These are phyloP conservation scores for Kazachstania psychrophila DNA, from an alignment of 805 yeast genomes.

Conservation along the genomic window DNA sequence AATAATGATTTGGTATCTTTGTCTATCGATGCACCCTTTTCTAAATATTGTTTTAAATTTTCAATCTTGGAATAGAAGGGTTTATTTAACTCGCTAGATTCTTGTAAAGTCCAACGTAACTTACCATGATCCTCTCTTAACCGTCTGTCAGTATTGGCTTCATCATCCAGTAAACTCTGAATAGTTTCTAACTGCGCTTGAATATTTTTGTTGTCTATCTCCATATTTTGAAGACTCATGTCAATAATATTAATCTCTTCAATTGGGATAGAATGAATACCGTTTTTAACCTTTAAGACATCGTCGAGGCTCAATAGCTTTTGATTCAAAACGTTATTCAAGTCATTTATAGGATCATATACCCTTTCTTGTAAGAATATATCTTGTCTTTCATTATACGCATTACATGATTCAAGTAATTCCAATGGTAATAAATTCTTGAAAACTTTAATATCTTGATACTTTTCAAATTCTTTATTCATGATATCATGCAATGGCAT, in stretches of 20 bases:
- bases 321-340: conserved; percentile 37
- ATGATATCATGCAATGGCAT: conserved; percentile 32
- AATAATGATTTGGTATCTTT: conserved; percentile 39
- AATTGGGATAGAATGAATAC: conserved; percentile 21
- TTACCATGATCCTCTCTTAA: conserved; percentile 44
- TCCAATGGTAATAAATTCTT: conserved; percentile 55
- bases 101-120: conserved; percentile 42
- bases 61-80: conserved; percentile 33
- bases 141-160: conserved; percentile 45
- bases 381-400: conserved; percentile 58
- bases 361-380: conserved; percentile 40
- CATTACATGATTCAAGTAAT: conserved; percentile 55
- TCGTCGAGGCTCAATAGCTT: conserved; percentile 23
- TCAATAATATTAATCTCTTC: conserved; percentile 52
- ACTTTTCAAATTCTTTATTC: conserved; percentile 19
- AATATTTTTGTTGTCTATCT: conserved; percentile 29
- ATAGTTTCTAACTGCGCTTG: conserved; percentile 38
- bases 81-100: conserved; percentile 38
- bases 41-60: conserved; percentile 39
- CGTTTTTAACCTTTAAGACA: neutral
- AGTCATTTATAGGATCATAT: conserved; percentile 38
- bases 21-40: conserved; percentile 58
- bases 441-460: conserved; percentile 33
- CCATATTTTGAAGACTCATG: conserved; percentile 19
- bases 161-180: conserved; percentile 38